These are phyloP conservation scores for Hyphodiscus sp. DNA, from an alignment of 2,329 filamentous ascomycete species.

Conservation along the genomic window DNA sequence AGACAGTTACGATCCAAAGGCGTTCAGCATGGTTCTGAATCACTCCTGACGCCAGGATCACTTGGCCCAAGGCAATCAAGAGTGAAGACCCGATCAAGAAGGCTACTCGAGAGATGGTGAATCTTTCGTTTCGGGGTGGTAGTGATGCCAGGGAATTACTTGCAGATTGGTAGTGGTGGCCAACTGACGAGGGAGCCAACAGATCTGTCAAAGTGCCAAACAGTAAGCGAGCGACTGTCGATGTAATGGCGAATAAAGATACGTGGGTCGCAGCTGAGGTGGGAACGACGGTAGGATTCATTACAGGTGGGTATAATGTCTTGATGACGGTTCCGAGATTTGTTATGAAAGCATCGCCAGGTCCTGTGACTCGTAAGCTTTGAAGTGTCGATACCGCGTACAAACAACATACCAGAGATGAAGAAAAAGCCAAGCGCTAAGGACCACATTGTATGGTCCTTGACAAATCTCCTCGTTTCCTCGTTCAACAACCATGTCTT, in stretches of 20 bases:
- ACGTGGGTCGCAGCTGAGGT: constrained; percentile 74
- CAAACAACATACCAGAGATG: constrained; percentile 39
- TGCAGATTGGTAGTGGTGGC: constrained; percentile 22
- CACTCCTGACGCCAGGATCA: constrained; percentile 68
- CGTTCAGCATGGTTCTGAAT: constrained; percentile 69
- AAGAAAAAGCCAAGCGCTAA: constrained; percentile 88
- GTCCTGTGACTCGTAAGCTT: constrained; percentile 51
- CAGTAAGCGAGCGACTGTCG: constrained; percentile 82
- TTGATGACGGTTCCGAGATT: constrained; percentile 92
- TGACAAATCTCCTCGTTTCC: constrained; percentile 78
- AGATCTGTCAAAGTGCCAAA: constrained; percentile 86
- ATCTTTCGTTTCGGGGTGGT: constrained; percentile 32
- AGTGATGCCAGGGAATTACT: constrained; percentile 31
- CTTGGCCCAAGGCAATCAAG: constrained; percentile 67
- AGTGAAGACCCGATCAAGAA: constrained; percentile 73
- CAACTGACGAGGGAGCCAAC: constrained; percentile 57
- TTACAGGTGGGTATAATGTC: constrained; percentile 62
- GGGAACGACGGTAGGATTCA: constrained; percentile 40
- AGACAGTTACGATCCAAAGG: constrained; percentile 79
- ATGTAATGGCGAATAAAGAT: constrained; percentile 83
- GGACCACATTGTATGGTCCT: constrained; percentile 92
- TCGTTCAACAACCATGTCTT: constrained; percentile 90
- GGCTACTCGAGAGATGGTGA: constrained; percentile 67
- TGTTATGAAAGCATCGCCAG: constrained; percentile 97
- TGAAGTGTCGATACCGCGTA: not conserved